Base-by-base conservation (phyloP, 2,329 filamentous ascomycete genomes). In the Diaporthe helianthi region DNA sequence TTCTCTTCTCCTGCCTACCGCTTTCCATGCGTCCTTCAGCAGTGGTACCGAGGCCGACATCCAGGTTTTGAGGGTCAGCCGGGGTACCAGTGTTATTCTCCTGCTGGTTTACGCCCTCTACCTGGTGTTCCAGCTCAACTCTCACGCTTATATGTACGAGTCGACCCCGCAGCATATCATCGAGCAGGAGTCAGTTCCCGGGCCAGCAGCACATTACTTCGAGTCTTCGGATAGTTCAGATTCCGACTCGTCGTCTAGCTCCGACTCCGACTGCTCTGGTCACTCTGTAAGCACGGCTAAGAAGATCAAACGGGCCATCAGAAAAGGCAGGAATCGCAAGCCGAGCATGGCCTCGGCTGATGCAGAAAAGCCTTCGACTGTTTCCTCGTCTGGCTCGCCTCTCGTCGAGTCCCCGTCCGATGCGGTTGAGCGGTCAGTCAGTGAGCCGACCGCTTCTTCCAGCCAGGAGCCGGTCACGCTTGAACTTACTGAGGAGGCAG, bases 21-120 rank as follows among this genome's bases (percentile, higher is more conserved):
- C 82, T 2, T 84, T 84, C 78, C 90, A 93, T 75, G 90, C 90
- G 13, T 91, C 90, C 0, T 95, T 93, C 79, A 85, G 81, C n/a
- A 81, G 86, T 71, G 80, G 80, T 10, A 76, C 78, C 1, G 80
- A 83, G n/a, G 89, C 90, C 5, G 86, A 91, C 69, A 78, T 76
- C 2, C 84, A 87, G 52, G 92, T 92, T 0, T 79, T 95, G 52
- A 86, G 91, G 75, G 90, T 95, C 75, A 94, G 92, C 77, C 89
- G 92, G 63, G 91, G 92, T 66, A 93, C 92, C 1, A 92, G 92
- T 75, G 85, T 95, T 51, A 89, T 94, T 52, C 84, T 94, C 1
- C 82, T 95, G 1, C 77, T 92, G 33, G 89, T 93, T 19, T 95
- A 95, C 76, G 85, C 83, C 24, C 85, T 89, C 65, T 95, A 94